Evolutionary conservation across 2,329 filamentous ascomycete genomes (phyloP), one percentile per base, ranked within the genome.

Genomic region (Nothomitra cinnamomea): DNA sequence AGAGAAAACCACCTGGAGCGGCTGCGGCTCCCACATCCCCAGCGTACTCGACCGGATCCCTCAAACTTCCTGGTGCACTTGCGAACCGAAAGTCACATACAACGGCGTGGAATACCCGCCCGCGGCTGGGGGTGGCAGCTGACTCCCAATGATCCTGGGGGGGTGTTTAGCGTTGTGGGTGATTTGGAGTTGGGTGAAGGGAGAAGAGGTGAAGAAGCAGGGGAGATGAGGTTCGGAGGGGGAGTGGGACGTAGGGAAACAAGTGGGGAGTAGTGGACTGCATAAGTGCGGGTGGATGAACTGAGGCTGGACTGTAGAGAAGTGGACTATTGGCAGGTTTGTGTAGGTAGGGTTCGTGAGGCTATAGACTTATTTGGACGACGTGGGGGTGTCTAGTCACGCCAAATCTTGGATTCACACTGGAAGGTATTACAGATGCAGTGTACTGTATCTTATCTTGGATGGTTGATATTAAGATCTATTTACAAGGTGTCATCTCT

Each of bases 51-150:
- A 81, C 63, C 61, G 64, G 24, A 64, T 85, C 43, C 72, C 79
- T 3, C 67, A 71, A 36, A 66, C 70, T 4, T 71, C 85, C 41
- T 76, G 81, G 67, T 87, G 83, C 70, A 70, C 69, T 22, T 87
- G 83, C 63, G 70, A 74, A 60, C 82, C 82, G 25, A 76, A 77
- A 62, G 70, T 84, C 57, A 74, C 79, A 61, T 70, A 71, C 41
- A 73, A 77, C 54, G 80, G 79, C 47, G 77, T 76, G 61, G 61
- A 73, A 61, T 85, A 84, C 61, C 82, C 82, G 55, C 80, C 81
- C 25, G 82, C 77, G 74, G 79, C 73, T 3, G 65, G 38, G 63
- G 28, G 28, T 32, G 10, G 5, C 5, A 32, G 28, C 10, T 32
- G 28, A 32, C 28, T 32, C 28, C 5, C 28, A 10, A 10, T 32